These are phyloP conservation scores for Lophiotrema nucula DNA, from an alignment of 495 filamentous ascomycete species.

Conservation along the genomic window DNA sequence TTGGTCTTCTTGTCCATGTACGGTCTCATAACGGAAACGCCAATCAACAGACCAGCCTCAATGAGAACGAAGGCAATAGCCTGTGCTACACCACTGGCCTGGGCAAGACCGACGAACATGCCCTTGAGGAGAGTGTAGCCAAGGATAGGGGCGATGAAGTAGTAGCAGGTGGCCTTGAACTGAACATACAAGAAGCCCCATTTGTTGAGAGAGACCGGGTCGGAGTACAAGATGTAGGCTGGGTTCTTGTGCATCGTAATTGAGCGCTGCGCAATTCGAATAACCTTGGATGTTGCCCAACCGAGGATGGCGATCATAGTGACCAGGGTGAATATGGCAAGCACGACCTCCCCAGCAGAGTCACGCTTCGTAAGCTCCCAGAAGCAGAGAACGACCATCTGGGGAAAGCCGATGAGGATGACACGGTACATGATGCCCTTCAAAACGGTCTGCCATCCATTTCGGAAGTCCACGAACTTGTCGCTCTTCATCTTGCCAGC, in stretches of 20 bases:
- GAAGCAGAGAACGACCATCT: conserved; percentile 85
- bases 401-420: conserved; percentile 89
- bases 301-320: conserved; percentile 75
- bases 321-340: conserved; percentile 87
- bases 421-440: conserved; percentile 92
- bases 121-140: conserved; percentile 79
- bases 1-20: conserved; percentile 99
- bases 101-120: conserved; percentile 86
- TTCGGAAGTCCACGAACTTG: conserved; percentile 90
- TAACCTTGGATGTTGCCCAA: conserved; percentile 88
- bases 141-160: conserved; percentile 85
- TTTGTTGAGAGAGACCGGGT: conserved; percentile 88
- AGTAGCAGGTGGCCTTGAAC: conserved; percentile 94
- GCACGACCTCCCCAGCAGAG: conserved; percentile 80
- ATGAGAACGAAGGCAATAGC: conserved; percentile 83
- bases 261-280: conserved; percentile 82
- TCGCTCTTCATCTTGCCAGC: conserved; percentile 78
- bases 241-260: conserved; percentile 93
- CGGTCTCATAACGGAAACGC: conserved; percentile 74
- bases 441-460: conserved; percentile 81
- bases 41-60: conserved; percentile 78
- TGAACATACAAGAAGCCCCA: conserved; percentile 99
- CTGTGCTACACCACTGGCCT: conserved; percentile 70
- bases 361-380: conserved; percentile 91
- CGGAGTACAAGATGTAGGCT: conserved; percentile 95